Evolutionary conservation across 2,329 filamentous ascomycete species (phyloP).

Genomic region (Cryoendolithus antarcticus): DNA sequence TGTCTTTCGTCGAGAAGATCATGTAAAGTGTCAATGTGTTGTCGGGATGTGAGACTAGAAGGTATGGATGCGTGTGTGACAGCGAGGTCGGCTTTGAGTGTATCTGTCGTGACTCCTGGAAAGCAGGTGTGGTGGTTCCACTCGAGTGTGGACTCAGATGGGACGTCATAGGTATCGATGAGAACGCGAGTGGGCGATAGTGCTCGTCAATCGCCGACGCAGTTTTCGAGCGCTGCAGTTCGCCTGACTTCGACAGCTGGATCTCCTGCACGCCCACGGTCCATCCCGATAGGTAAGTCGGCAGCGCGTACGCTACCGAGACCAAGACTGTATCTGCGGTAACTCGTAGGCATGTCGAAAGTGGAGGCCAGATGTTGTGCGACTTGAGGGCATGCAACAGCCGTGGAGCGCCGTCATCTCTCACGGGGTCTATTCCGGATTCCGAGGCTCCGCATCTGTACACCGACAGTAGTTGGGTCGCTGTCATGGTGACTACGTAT

Average conservation of each 20-base stretch:
- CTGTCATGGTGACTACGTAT: constrained; percentile 68
- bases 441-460: constrained; percentile 47
- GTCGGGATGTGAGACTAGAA: constrained; percentile 71
- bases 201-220: constrained; percentile 38
- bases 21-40: constrained; percentile 78
- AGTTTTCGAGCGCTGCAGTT: constrained; percentile 36
- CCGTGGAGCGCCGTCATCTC: constrained; percentile 28
- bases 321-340: constrained; percentile 55
- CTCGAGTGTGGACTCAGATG: constrained; percentile 11
- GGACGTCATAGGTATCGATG: constrained; percentile 16
- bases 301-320: constrained; percentile 76
- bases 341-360: constrained; percentile 71
- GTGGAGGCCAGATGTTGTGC: constrained; percentile 62
- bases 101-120: constrained; percentile 17
- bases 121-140: constrained; percentile 7
- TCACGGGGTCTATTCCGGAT: constrained; percentile 16
- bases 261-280: constrained; percentile 87
- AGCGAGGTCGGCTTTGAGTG: constrained; percentile 34
- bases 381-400: constrained; percentile 70
- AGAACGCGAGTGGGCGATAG: constrained; percentile 29
- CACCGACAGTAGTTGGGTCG: constrained; percentile 59
- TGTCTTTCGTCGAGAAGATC: constrained; percentile 57
- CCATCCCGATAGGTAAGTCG: constrained; percentile 67
- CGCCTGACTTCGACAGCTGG: constrained; percentile 44
- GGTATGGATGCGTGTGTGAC: constrained; percentile 63